Base-by-base conservation (phyloP, 2,329 filamentous ascomycete genomes). In the Acephala macrosclerotiorum region DNA sequence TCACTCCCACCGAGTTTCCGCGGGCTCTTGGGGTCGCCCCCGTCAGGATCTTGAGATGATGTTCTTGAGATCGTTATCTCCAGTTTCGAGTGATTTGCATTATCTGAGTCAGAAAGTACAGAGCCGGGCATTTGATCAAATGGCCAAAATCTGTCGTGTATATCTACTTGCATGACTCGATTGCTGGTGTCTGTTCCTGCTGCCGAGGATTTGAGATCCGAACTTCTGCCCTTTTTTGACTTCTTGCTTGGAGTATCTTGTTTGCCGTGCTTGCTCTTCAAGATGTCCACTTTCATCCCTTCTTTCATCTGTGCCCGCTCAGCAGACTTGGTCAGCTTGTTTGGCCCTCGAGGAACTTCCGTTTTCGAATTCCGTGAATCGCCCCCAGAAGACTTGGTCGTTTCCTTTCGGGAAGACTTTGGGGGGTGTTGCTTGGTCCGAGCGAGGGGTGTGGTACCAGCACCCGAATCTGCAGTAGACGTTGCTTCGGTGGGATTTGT, bases 1-100 rank as follows among this genome's bases (percentile, higher is more conserved):
- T 71, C 70, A 63, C 69, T 72, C 22, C 57, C 70, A 26, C 61
- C 51, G 36, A 69, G 55, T 29, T 67, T 65, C 11, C 66, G 66
- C 14, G 45, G 58, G n/a, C 8, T 49, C 33, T 26, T 60, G 18
- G n/a, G 16, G 7, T 8, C 1, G 18, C n/a, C 25, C 3, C 61
- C 33, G 22, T 53, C 57, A 8, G 12, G 4, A 14, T 38, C 40
- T 6, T 14, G 12, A 49, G 61, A 60, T n/a, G 64, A 57, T 33
- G 59, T 38, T 61, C 61, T 58, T 9, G 58, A 55, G n/a, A 66
- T 18, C 29, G 29, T 64, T 4, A 68, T 62, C 5, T 64, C 57
- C 4, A 63, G 60, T n/a, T 64, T 63, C 14, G 47, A 16, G 16
- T 25, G 22, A 11, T 33, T 47, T 5, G 51, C 49, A 29, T 33